phyloP scores from a whole-genome alignment of 2,329 filamentous ascomycete species.

The Aspergillus cejpii region DNA sequence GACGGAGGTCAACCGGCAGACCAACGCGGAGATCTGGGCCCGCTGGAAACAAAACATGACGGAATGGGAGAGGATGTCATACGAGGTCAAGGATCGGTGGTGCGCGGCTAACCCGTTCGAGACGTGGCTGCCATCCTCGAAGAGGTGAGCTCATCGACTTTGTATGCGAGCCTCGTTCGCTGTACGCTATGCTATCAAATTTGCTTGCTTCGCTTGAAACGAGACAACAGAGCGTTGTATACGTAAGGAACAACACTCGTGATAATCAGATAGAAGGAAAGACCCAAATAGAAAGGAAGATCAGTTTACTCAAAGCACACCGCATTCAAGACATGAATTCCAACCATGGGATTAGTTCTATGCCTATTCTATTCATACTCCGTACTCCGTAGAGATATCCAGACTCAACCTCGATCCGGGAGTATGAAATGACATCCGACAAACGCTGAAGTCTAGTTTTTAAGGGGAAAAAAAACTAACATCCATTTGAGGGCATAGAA shows the following conservation, averaged over 20 bases:
- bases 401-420: background rate
- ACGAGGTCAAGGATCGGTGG: slow-evolving; percentile 39
- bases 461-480: too few relatives aligned
- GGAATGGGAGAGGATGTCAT: slow-evolving; percentile 40
- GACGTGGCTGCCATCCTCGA: slow-evolving; percentile 18
- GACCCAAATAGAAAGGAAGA: too few relatives aligned
- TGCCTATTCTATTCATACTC: slow-evolving; percentile 9
- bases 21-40: slow-evolving; percentile 56
- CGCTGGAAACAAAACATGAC: slow-evolving; percentile 66
- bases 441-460: slow-evolving; percentile 18
- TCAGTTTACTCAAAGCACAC: background rate
- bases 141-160: too few relatives aligned
- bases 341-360: slow-evolving; percentile 3
- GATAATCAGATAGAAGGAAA: too few relatives aligned
- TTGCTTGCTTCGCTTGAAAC: too few relatives aligned
- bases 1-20: slow-evolving; percentile 62
- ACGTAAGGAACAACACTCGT: too few relatives aligned
- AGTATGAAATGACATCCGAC: slow-evolving; percentile 1
- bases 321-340: background rate
- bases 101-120: slow-evolving; percentile 34
- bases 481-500: slow-evolving; percentile 1
- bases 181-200: too few relatives aligned
- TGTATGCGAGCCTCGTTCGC: too few relatives aligned
- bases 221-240: too few relatives aligned
- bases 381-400: too few relatives aligned